Percentiles rank a stretch among this genome's conserved stretches.
Conservation (phyloP, 2,329 filamentous ascomycete species). For the Didymella glomerata region DNA sequence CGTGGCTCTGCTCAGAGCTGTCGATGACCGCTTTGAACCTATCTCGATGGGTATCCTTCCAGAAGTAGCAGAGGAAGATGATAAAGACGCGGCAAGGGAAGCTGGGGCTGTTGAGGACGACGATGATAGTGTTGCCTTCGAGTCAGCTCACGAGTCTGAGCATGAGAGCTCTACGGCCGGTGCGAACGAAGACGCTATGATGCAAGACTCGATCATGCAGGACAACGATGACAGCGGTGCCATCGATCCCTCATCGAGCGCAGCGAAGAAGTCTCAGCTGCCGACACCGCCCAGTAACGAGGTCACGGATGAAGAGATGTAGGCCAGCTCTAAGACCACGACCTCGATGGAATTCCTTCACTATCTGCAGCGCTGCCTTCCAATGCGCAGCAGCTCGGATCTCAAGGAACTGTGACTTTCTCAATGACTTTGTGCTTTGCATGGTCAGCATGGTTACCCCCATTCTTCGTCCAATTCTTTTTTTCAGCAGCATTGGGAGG, state of each 20-base stretch:
- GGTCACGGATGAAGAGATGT: conserved; percentile 11
- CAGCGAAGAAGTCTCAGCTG: too few relatives aligned
- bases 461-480: too few relatives aligned
- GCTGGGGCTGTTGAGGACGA: not conserved
- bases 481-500: too few relatives aligned
- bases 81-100: too few relatives aligned
- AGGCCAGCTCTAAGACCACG: conserved; percentile 1
- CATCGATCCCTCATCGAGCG: too few relatives aligned
- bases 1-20: conserved; percentile 23
- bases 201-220: too few relatives aligned
- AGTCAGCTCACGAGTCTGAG: conserved; percentile 8
- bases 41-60: conserved; percentile 14
- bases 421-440: not conserved
- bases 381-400: not conserved
- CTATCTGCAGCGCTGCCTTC: not conserved
- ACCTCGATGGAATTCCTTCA: not conserved
- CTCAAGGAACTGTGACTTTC: too few relatives aligned
- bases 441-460: too few relatives aligned
- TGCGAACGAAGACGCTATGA: not conserved
- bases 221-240: too few relatives aligned
- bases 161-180: not conserved
- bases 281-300: too few relatives aligned
- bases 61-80: too few relatives aligned
- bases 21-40: conserved; percentile 35
- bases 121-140: conserved; percentile 17